Base-by-base conservation (phyloP, 108 stramenopile species). In the Cyclotella distinguenda region DNA sequence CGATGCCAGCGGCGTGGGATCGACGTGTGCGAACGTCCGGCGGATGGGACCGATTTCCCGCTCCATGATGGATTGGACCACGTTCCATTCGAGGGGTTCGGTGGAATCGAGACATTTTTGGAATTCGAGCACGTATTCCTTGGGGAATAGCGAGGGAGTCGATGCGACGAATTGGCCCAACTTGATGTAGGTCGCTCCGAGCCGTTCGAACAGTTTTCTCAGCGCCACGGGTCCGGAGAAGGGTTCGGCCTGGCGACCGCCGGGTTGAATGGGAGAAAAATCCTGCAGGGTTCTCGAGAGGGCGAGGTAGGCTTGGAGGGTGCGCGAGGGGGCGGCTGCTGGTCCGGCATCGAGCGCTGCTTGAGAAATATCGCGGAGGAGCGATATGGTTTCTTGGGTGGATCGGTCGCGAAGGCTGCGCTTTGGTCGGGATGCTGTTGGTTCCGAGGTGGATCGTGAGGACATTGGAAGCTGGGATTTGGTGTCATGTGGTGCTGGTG, bases 181-280 rank as follows among this genome's bases (percentile, higher is more conserved):
- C 62, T 98, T 98, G 36, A 98, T 73, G 68, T 98, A 98, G 13
- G 97, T 98, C 3, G 95, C 96, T 15, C 97, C 97, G 33, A 98
- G 77, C 35, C 88, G 72, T 68, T 97, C 96, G 74, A 95, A 96
- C 5, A 98, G 62, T 36, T 85, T 86, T 18, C 91, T 76, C 15
- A 95, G 53, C 11, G 84, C 88, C 18, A 79, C 83, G 0, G 89
- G 88, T 23, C 74, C 68, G 13, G 84, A 84, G 62, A 90, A 83
- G 23, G 56, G 40, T 39, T 81, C 78, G 13, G 81, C 68, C 10
- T 45, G 35, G 10, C 52, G 45, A 18, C 80, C 68, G 10, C 67
- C 32, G 28, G 45, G 64, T 22, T 85, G 87, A 9, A 89, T 32
- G 50, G 78, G 78, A 3, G 64, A 64, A 53, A 89, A 91, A 56